These are phyloP conservation scores for Camelina hispida DNA, from an alignment of 345 rosid species.

Conservation along the genomic window DNA sequence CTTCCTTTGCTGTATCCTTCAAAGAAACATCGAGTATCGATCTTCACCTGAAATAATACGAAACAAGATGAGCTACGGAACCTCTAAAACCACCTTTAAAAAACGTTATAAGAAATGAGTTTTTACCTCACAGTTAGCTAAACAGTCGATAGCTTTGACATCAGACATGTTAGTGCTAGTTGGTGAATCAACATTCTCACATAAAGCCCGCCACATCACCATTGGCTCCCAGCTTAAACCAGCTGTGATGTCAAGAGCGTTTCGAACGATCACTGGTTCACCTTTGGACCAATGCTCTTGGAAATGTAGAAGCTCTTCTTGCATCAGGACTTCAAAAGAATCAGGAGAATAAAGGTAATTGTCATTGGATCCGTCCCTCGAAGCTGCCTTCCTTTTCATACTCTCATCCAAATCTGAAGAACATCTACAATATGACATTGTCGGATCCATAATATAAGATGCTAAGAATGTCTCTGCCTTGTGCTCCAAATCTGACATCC, in stretches of 20 bases:
- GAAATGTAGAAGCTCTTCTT: conserved; percentile 58
- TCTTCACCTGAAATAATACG: conserved; percentile 60
- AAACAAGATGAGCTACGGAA: neutral
- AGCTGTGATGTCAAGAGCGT: conserved; percentile 59
- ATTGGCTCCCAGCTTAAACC: conserved; percentile 95
- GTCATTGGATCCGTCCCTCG: conserved; percentile 58
- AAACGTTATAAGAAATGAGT: neutral
- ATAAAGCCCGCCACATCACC: conserved; percentile 95
- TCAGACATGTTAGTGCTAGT: conserved; percentile 60
- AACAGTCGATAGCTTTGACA: conserved; percentile 83
- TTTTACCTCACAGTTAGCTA: conserved; percentile 75
- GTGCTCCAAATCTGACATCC: conserved; percentile 60
- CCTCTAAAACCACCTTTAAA: neutral
- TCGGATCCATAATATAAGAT: conserved; percentile 20
- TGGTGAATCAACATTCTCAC: conserved; percentile 54
- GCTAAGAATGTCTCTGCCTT: conserved; percentile 51
- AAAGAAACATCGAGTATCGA: conserved; percentile 71
- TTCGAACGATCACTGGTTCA: conserved; percentile 78
- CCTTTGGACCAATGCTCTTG: conserved; percentile 81
- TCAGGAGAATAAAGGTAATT: conserved; percentile 70
- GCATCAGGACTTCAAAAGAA: conserved; percentile 47
- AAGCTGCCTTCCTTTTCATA: conserved; percentile 53
- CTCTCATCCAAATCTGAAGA: conserved; percentile 31
- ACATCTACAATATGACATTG: conserved; percentile 31
- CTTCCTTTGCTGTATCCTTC: conserved; percentile 84